phyloP scores from a whole-genome alignment of 2,329 filamentous ascomycete species.

The Ciborinia camelliae region DNA sequence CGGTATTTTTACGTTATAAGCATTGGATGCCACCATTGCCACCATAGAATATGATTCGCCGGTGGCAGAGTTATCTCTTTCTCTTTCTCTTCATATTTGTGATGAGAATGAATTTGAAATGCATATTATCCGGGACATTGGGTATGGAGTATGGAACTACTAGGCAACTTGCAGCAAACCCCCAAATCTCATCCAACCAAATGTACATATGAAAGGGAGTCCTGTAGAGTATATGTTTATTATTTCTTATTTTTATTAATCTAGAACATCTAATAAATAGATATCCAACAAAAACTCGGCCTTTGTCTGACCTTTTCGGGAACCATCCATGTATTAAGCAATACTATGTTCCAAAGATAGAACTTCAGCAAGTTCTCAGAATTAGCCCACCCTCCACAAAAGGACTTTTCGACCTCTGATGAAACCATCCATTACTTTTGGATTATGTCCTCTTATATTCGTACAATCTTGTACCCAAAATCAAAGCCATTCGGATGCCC shows the following conservation, averaged over 20 bases:
- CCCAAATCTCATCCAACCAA: not conserved
- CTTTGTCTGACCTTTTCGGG: not conserved
- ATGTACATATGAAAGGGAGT: too few relatives aligned
- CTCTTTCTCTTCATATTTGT: not conserved
- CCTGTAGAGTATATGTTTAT: not conserved
- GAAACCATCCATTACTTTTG: not conserved
- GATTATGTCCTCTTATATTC: not conserved
- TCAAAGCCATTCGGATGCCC: conserved; percentile 27
- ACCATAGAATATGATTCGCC: not conserved
- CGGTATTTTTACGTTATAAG: not conserved
- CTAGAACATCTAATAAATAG: not conserved
- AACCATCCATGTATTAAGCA: not conserved
- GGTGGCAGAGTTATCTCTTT: not conserved
- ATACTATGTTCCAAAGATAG: not conserved
- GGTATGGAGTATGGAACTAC: not conserved
- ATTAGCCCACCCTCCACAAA: not conserved
- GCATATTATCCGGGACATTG: not conserved
- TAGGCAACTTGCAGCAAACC: too few relatives aligned
- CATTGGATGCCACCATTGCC: too few relatives aligned
- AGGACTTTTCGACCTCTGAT: not conserved
- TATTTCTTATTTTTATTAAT: not conserved
- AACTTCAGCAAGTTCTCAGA: not conserved
- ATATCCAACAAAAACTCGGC: not conserved
- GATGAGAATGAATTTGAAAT: not conserved
- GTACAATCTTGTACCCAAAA: conserved; percentile 21